Evolutionary conservation across 345 rosid species (phyloP).

Genomic region (Ricinus communis): DNA sequence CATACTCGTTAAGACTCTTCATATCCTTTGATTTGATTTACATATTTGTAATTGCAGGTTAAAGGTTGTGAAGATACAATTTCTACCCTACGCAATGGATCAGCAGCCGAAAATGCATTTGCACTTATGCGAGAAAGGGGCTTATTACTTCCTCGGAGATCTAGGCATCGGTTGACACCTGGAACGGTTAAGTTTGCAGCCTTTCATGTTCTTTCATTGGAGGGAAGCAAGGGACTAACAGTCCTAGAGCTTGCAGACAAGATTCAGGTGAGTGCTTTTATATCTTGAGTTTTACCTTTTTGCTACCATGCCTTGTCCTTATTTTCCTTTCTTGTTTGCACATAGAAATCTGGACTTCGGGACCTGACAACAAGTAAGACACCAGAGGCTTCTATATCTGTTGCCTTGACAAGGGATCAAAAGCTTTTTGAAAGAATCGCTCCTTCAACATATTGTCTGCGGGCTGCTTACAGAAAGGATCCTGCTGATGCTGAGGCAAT

Average conservation of each 20-base stretch:
- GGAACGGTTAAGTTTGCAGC: conserved; percentile 99
- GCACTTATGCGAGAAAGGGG: conserved; percentile 92
- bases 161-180: conserved; percentile 97
- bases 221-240: conserved; percentile 91
- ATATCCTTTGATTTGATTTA: conserved; percentile 12
- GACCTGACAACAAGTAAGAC: conserved; percentile 97
- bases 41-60: conserved; percentile 48
- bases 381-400: conserved; percentile 99
- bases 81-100: conserved; percentile 87
- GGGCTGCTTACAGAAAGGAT: conserved; percentile 89
- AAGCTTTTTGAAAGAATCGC: conserved; percentile 99
- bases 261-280: conserved; percentile 69
- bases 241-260: conserved; percentile 94
- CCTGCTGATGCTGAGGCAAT: conserved; percentile 91
- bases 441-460: conserved; percentile 96
- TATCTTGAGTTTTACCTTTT: conserved; percentile 12
- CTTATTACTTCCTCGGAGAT: conserved; percentile 77
- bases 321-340: background rate
- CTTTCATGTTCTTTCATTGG: conserved; percentile 96
- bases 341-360: conserved; percentile 94
- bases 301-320: background rate
- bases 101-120: conserved; percentile 96
- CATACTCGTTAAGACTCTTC: too few species aligned
- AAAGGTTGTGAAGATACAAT: conserved; percentile 71
- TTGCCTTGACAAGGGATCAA: conserved; percentile 97